Evolutionary conservation across 177 flowering plant species (phyloP).

Genomic region (Vitis hybrid): DNA sequence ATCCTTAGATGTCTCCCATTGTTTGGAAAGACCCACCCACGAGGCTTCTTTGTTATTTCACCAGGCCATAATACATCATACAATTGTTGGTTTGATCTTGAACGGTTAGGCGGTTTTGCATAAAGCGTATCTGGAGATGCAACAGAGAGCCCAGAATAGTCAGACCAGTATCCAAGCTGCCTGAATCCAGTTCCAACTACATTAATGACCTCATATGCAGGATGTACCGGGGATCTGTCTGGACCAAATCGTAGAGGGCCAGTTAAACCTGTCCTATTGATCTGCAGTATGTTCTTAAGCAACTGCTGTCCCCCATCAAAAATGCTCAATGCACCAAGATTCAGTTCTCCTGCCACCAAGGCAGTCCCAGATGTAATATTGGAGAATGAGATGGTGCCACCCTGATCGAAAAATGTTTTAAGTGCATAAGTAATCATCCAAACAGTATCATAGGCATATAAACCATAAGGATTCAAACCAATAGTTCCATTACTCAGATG

Average conservation of each 20-base stretch:
- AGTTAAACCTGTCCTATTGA: slow-evolving; percentile 51
- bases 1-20: slow-evolving; percentile 42
- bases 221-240: slow-evolving; percentile 38
- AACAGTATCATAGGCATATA: slow-evolving; percentile 58
- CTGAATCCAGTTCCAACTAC: slow-evolving; percentile 27
- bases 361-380: slow-evolving; percentile 25
- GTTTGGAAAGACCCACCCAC: slow-evolving; percentile 55
- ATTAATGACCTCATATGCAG: slow-evolving; percentile 67
- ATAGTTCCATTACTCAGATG: slow-evolving; percentile 36
- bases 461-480: slow-evolving; percentile 48
- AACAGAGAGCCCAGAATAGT: slow-evolving; percentile 52
- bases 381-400: slow-evolving; percentile 43
- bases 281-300: slow-evolving; percentile 33
- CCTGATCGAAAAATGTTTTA: slow-evolving; percentile 36
- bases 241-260: slow-evolving; percentile 52
- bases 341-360: slow-evolving; percentile 20
- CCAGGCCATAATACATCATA: slow-evolving; percentile 51
- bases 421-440: slow-evolving; percentile 44
- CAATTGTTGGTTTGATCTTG: slow-evolving; percentile 39
- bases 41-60: slow-evolving; percentile 33
- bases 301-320: slow-evolving; percentile 38
- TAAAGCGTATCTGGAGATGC: slow-evolving; percentile 43
- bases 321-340: slow-evolving; percentile 35
- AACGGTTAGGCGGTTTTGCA: slow-evolving; percentile 34
- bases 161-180: slow-evolving; percentile 55